Percentiles rank a stretch among this genome's conserved stretches.
Conservation (phyloP, 139 green algal species). For the Pseudopediastrum boryanum region DNA sequence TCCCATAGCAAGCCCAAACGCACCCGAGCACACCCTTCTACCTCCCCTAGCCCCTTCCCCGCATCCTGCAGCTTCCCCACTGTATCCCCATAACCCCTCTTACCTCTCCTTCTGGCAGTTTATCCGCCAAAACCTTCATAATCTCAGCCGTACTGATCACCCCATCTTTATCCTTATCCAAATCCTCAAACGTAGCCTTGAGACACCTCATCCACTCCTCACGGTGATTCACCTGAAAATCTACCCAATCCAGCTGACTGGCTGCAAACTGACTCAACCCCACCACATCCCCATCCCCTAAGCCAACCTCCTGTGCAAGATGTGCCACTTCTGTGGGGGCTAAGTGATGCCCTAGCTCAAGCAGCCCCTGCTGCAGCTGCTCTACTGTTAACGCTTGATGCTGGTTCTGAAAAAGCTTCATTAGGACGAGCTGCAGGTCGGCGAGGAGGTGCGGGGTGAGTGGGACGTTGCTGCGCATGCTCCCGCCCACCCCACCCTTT, state of each 20-base stretch:
- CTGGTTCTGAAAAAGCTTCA: slow-evolving; percentile 51
- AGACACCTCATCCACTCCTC: slow-evolving; percentile 80
- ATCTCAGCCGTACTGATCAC: slow-evolving; percentile 57
- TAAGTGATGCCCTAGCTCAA: slow-evolving; percentile 29
- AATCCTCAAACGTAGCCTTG: slow-evolving; percentile 63
- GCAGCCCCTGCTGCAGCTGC: slow-evolving; percentile 52
- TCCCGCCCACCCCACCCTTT: too few relatives aligned
- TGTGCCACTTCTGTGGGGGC: slow-evolving; percentile 32
- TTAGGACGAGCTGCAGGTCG: too few relatives aligned
- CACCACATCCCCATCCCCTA: slow-evolving; percentile 18
- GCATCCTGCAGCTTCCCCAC: too few relatives aligned
- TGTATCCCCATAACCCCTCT: too few relatives aligned
- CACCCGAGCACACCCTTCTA: too few relatives aligned
- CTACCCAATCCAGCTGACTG: slow-evolving; percentile 53
- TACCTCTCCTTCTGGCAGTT: slow-evolving; percentile 83
- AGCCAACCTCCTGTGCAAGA: slow-evolving; percentile 40
- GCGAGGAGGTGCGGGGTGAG: too few relatives aligned
- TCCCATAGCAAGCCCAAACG: too few relatives aligned
- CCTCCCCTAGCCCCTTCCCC: neutral
- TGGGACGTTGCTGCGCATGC: too few relatives aligned
- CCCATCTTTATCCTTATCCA: slow-evolving; percentile 66
- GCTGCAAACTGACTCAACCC: slow-evolving; percentile 57
- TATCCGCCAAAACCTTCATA: slow-evolving; percentile 59
- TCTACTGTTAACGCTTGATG: slow-evolving; percentile 51
- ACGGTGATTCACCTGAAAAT: slow-evolving; percentile 54